Conservation (phyloP, 495 filamentous ascomycete genomes). For the Hypomontagnella monticulosa region DNA sequence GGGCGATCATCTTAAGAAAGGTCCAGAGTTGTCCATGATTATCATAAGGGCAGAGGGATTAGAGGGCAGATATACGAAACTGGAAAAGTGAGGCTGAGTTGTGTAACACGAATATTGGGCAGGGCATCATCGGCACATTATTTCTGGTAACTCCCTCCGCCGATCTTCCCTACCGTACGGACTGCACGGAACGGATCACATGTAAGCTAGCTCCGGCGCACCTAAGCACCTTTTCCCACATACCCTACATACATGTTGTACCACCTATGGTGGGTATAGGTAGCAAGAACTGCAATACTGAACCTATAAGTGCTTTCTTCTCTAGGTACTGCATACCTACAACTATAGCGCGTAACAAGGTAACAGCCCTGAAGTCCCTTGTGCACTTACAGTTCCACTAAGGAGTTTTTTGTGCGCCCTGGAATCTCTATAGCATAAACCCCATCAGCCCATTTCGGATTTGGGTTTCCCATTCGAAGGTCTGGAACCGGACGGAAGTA, state of each 20-base stretch:
- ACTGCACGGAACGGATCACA: slow-evolving; percentile 30
- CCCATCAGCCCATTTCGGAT: slow-evolving; percentile 15
- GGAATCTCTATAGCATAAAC: background rate
- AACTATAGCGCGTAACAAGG: slow-evolving; percentile 4
- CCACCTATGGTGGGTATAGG: background rate
- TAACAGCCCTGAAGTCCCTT: background rate
- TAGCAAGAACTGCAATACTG: slow-evolving; percentile 6
- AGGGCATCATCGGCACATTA: slow-evolving; percentile 32
- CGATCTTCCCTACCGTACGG: slow-evolving; percentile 25
- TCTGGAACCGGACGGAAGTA: slow-evolving; percentile 22
- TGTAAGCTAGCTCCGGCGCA: slow-evolving; percentile 19
- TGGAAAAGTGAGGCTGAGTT: slow-evolving; percentile 42
- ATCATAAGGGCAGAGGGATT: slow-evolving; percentile 18
- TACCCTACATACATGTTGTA: too few relatives aligned
- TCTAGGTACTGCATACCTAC: too few relatives aligned
- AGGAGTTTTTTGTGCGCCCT: background rate
- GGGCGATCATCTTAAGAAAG: slow-evolving; percentile 32
- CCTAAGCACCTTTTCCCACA: background rate
- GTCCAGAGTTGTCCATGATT: slow-evolving; percentile 32
- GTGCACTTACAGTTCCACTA: too few relatives aligned
- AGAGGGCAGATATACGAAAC: slow-evolving; percentile 34
- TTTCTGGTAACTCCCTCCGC: slow-evolving; percentile 27
- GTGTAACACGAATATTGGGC: slow-evolving; percentile 31
- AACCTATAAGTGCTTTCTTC: too few relatives aligned
- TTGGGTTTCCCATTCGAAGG: slow-evolving; percentile 10